These are phyloP conservation scores for Cladobotryum protrusum DNA, from an alignment of 2,329 filamentous ascomycete species.

Conservation along the genomic window DNA sequence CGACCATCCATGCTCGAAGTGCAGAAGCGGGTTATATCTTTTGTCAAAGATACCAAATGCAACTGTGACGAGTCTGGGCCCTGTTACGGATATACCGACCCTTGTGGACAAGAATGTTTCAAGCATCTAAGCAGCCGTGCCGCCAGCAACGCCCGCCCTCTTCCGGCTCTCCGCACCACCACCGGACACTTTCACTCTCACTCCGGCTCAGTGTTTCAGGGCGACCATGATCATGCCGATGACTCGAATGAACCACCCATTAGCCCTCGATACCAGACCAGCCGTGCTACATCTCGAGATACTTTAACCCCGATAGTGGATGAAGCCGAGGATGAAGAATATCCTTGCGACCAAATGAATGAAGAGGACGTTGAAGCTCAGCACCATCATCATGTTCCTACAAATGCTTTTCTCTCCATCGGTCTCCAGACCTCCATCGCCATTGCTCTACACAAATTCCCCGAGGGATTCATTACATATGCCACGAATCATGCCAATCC, in stretches of 20 bases:
- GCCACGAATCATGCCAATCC: constrained; percentile 96
- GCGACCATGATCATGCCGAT: constrained; percentile 20
- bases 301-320: constrained; percentile 22
- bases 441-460: constrained; percentile 93
- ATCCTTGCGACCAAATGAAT: constrained; percentile 22
- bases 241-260: constrained; percentile 21
- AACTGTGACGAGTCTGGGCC: constrained; percentile 56
- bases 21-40: constrained; percentile 53
- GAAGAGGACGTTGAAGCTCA: constrained; percentile 43
- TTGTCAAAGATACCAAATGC: constrained; percentile 57
- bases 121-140: constrained; percentile 45
- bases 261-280: constrained; percentile 30
- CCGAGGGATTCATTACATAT: constrained; percentile 83
- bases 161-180: constrained; percentile 36
- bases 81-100: constrained; percentile 60
- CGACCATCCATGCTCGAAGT: constrained; percentile 51
- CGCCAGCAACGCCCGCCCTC: constrained; percentile 27
- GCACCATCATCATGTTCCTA: constrained; percentile 92
- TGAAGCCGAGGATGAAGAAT: constrained; percentile 15
- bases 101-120: constrained; percentile 60
- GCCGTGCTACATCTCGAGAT: constrained; percentile 35
- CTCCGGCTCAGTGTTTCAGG: constrained; percentile 21
- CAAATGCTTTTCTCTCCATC: constrained; percentile 88
- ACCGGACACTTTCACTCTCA: constrained; percentile 29
- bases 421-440: constrained; percentile 94